Conservation (phyloP, 2,329 filamentous ascomycete genomes). For the Hymenoscyphus linearis region DNA sequence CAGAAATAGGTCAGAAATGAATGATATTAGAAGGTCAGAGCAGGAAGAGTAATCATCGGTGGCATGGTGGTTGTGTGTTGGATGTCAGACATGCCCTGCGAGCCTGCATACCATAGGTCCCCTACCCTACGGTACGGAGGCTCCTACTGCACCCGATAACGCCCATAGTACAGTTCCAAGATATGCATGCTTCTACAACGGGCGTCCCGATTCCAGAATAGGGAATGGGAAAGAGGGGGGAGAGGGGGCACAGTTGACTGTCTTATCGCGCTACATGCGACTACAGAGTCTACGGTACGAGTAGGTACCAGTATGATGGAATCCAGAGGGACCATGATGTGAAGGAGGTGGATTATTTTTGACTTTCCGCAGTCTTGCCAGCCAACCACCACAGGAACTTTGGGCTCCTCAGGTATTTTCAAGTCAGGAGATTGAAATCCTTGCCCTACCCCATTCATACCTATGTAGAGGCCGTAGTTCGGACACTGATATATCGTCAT, state of each 20-base stretch:
- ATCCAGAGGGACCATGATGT: background rate
- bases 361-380: conserved; percentile 4
- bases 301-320: too few species aligned
- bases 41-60: background rate
- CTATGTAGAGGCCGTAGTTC: background rate
- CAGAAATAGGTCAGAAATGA: background rate
- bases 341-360: conserved; percentile 7
- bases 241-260: background rate
- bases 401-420: background rate
- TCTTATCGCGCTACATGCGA: conserved; percentile 8
- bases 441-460: background rate
- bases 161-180: background rate
- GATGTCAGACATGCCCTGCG: too few species aligned
- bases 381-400: conserved; percentile 7
- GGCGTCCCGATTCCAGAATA: background rate
- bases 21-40: background rate
- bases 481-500: background rate
- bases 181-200: background rate
- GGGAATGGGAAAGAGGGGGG: too few species aligned
- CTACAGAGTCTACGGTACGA: too few species aligned
- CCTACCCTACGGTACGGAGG: background rate
- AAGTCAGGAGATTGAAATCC: background rate
- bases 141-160: background rate
- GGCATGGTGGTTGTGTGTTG: background rate
- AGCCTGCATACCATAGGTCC: background rate